Conservation (phyloP, 805 yeast species). For the Teunomyces lycoperdinae region DNA sequence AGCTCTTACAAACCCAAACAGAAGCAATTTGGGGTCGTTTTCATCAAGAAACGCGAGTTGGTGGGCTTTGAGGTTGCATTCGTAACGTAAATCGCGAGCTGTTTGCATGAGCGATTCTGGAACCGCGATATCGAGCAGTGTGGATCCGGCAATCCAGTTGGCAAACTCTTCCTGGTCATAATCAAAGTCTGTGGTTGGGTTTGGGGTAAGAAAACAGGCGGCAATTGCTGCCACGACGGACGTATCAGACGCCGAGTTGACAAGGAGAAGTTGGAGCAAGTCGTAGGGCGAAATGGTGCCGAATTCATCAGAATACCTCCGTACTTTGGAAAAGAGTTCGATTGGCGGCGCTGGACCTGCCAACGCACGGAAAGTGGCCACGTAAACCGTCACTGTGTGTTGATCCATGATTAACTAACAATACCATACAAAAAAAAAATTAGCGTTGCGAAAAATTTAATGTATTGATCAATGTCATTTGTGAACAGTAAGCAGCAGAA, state of each 20-base stretch:
- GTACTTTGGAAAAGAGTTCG: neutral
- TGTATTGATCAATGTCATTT: slow-evolving; percentile 20
- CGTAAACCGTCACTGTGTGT: neutral
- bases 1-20: slow-evolving; percentile 6
- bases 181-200: neutral
- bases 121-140: neutral
- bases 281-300: neutral
- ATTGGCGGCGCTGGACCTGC: neutral
- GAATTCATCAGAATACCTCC: neutral
- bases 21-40: neutral
- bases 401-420: neutral
- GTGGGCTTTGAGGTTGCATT: neutral
- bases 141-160: neutral
- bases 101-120: neutral
- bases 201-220: too few species aligned
- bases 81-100: neutral
- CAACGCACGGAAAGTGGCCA: neutral
- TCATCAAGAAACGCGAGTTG: slow-evolving; percentile 25
- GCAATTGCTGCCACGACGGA: neutral
- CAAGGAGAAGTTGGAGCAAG: neutral
- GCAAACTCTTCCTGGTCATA: slow-evolving; percentile 1
- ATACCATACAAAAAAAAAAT: too few species aligned
- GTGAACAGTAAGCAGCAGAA: slow-evolving; percentile 30
- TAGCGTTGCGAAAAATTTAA: too few species aligned
- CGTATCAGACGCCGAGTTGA: neutral